phyloP scores from a whole-genome alignment of 352 stramenopile species.

The Phytopythium oedochilum region DNA sequence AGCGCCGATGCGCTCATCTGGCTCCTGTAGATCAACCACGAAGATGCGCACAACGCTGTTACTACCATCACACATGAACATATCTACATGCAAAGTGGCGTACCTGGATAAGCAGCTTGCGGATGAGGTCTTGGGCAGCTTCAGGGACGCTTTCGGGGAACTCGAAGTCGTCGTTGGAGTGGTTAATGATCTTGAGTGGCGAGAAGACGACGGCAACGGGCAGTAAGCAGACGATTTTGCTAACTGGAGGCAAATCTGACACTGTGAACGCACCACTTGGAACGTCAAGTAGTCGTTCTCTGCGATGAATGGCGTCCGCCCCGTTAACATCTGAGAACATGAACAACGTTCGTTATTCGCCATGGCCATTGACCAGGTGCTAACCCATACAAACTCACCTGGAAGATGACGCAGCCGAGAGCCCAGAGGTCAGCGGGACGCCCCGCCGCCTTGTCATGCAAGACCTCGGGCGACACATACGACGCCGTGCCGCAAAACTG shows the following conservation, averaged over 20 bases:
- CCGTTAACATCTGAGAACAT: conserved; percentile 64
- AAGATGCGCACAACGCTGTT: not conserved
- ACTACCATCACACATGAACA: not conserved
- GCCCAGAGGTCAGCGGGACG: conserved; percentile 88
- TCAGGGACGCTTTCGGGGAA: conserved; percentile 68
- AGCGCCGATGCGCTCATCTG: conserved; percentile 63
- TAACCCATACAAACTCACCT: conserved; percentile 20
- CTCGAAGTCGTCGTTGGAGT: conserved; percentile 71
- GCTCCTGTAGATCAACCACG: conserved; percentile 17
- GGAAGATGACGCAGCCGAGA: conserved; percentile 87
- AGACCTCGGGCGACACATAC: conserved; percentile 90
- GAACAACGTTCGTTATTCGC: not conserved
- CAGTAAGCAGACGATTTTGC: not conserved
- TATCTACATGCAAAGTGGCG: not conserved
- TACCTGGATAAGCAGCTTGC: conserved; percentile 70
- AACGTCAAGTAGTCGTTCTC: conserved; percentile 92
- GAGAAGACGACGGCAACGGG: not conserved
- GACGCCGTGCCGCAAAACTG: conserved; percentile 89
- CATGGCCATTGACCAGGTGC: not conserved
- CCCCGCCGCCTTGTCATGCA: conserved; percentile 79
- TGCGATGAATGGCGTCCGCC: conserved; percentile 79
- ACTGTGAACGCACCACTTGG: conserved; percentile 50
- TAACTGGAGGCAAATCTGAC: not conserved
- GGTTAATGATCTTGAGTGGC: conserved; percentile 63
- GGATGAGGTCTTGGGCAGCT: conserved; percentile 64